Evolutionary conservation across 2,329 filamentous ascomycete genomes (phyloP).

Genomic region (Pseudopithomyces maydicus): DNA sequence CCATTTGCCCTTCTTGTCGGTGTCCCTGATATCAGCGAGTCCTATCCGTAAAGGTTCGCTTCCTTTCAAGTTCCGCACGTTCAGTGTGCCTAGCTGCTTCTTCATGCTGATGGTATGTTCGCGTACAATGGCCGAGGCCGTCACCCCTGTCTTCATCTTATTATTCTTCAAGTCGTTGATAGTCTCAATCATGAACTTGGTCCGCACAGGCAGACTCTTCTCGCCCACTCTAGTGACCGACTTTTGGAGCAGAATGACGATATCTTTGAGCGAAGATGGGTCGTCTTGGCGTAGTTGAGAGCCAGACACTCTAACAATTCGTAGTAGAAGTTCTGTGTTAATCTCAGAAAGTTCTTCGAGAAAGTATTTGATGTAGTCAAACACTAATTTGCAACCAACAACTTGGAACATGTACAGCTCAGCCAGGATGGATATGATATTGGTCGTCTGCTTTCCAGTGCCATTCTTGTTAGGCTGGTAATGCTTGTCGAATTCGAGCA

Average conservation of each 20-base stretch:
- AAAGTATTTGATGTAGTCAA: conserved; percentile 86
- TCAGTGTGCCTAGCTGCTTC: conserved; percentile 82
- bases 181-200: conserved; percentile 96
- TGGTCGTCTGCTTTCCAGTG: conserved; percentile 65
- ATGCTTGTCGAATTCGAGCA: conserved; percentile 73
- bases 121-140: conserved; percentile 72
- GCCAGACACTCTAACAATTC: conserved; percentile 79
- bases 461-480: conserved; percentile 55
- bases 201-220: conserved; percentile 78
- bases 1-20: conserved; percentile 92
- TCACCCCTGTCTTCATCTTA: conserved; percentile 75
- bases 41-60: conserved; percentile 82
- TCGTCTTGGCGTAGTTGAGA: conserved; percentile 87
- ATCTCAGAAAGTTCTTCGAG: conserved; percentile 76
- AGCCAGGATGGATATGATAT: conserved; percentile 80
- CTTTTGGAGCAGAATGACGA: conserved; percentile 78
- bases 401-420: conserved; percentile 94
- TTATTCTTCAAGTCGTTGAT: conserved; percentile 96
- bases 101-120: conserved; percentile 89
- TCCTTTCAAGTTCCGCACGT: conserved; percentile 69
- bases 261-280: conserved; percentile 84
- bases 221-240: conserved; percentile 71
- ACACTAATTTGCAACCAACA: conserved; percentile 79
- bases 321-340: conserved; percentile 86
- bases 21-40: conserved; percentile 79